Evolutionary conservation across 306 rosid genomes (phyloP).

Genomic region (Quercus glauca): DNA sequence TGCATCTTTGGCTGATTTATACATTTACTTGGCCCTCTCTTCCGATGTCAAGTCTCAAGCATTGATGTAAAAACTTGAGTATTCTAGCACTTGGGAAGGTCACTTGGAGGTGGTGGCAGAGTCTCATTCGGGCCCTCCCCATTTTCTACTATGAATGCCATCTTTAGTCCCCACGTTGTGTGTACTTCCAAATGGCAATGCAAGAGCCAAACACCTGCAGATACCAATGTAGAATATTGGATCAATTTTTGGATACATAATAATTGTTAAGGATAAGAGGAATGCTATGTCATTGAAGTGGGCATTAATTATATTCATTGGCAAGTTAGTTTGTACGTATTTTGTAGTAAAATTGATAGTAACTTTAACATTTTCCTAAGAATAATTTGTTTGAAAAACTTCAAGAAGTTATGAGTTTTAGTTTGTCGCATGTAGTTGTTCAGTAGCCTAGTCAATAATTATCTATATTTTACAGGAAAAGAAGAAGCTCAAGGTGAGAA

Average conservation of each 20-base stretch:
- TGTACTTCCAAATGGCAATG: constrained; percentile 90
- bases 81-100: constrained; percentile 62
- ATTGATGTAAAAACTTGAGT: background rate
- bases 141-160: constrained; percentile 73
- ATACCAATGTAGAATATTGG: background rate
- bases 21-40: background rate
- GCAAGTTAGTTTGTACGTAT: too few species aligned
- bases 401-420: background rate
- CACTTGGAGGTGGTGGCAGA: constrained; percentile 50
- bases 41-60: background rate
- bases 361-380: too few species aligned
- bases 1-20: background rate
- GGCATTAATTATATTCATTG: too few species aligned
- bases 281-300: too few species aligned
- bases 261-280: background rate
- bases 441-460: background rate
- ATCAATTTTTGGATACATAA: too few species aligned
- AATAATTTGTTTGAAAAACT: background rate
- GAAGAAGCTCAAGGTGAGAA: background rate
- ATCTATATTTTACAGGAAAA: background rate
- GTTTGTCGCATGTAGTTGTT: background rate
- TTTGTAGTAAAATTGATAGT: too few species aligned
- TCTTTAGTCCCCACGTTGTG: constrained; percentile 86
- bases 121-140: constrained; percentile 53
- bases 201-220: constrained; percentile 71